phyloP scores from a whole-genome alignment of 2,329 filamentous ascomycete species.

The Calonectria honghensis region DNA sequence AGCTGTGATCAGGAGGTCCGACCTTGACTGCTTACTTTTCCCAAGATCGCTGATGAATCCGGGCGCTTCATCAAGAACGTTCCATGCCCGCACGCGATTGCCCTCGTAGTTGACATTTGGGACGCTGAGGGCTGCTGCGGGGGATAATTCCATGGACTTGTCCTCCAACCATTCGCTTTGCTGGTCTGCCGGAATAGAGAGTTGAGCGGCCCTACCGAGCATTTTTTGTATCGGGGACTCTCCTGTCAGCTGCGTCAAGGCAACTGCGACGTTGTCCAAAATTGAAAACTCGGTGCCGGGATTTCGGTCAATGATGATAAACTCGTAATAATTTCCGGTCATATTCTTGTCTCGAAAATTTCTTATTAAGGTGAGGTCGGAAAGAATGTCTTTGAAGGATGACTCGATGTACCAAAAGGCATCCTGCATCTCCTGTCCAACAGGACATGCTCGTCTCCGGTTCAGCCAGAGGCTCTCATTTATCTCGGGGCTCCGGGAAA shows the following conservation, averaged over 20 bases:
- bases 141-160: not conserved
- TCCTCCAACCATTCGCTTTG: slow-evolving; percentile 5
- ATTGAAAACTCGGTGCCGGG: not conserved
- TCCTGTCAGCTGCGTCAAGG: not conserved
- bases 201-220: not conserved
- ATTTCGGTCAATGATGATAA: slow-evolving; percentile 1
- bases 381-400: slow-evolving; percentile 1
- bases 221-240: not conserved
- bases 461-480: not conserved
- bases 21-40: not conserved
- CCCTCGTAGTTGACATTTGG: slow-evolving; percentile 11
- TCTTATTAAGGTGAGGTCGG: not conserved
- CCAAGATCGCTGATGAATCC: not conserved
- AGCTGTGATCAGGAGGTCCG: not conserved
- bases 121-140: not conserved
- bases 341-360: slow-evolving; percentile 8
- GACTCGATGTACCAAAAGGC: not conserved
- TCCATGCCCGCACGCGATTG: slow-evolving; percentile 7
- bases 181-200: slow-evolving; percentile 3
- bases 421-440: not conserved
- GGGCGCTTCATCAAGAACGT: not conserved
- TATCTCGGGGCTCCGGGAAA: not conserved
- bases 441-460: not conserved
- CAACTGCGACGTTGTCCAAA: not conserved
- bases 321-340: slow-evolving; percentile 8